These are phyloP conservation scores for Curvularia verruculosa DNA, from an alignment of 2,329 filamentous ascomycete species.

Conservation along the genomic window DNA sequence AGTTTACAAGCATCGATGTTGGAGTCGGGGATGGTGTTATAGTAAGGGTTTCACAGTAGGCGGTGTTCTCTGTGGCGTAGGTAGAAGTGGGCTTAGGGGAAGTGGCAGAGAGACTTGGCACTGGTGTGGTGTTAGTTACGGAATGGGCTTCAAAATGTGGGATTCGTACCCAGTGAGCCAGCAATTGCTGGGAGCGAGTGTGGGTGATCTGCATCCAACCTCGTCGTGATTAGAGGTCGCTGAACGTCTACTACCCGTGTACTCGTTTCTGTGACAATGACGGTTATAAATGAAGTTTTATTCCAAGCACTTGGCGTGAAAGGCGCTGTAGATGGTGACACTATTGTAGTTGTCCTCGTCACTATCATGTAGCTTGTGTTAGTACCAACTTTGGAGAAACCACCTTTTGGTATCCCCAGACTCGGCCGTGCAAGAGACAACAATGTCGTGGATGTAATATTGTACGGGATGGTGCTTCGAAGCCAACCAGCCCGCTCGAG, in stretches of 20 bases:
- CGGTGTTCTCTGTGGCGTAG: neutral
- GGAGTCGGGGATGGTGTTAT: neutral
- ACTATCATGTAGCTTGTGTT: slow-evolving; percentile 12
- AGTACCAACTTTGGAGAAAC: neutral
- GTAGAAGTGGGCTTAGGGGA: neutral
- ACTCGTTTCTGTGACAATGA: slow-evolving; percentile 3
- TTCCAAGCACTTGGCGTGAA: neutral
- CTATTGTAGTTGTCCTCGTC: neutral
- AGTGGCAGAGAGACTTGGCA: neutral
- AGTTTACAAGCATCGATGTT: neutral
- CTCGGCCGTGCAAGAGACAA: neutral
- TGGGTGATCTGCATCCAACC: neutral
- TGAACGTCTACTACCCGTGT: neutral
- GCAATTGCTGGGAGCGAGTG: neutral
- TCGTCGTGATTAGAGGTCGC: neutral
- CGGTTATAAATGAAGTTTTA: neutral
- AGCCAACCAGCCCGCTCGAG: neutral
- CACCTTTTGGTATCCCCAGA: neutral
- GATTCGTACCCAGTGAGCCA: neutral
- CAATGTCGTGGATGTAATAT: neutral
- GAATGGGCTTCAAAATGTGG: neutral
- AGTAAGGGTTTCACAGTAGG: neutral
- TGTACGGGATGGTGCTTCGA: neutral
- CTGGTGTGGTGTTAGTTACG: neutral
- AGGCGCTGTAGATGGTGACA: slow-evolving; percentile 5